Evolutionary conservation across 1,139 yeast species (phyloP), one percentile per base, ranked within the genome.

Genomic region (Meyerozyma sp.): DNA sequence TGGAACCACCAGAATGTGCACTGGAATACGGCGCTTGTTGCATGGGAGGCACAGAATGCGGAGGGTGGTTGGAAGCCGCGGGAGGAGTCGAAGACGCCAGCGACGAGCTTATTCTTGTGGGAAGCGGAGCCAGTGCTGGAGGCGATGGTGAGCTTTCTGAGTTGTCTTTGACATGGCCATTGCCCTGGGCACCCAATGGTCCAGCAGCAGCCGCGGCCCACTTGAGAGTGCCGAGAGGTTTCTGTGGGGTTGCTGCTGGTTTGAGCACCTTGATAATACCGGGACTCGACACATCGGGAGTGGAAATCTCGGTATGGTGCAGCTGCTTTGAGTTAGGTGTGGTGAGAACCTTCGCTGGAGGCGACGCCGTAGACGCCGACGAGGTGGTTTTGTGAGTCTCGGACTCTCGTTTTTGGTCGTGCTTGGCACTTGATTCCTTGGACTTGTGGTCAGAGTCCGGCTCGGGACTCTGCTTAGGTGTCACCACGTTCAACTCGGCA

Each of bases 201-300:
- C 35, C 79, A 5, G 82, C 81, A 2, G 84, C 86, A 1, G 87
- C 84, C 1, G 84, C 76, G 0, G 93, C 77, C 78, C 91, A 84
- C 53, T 82, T 82, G 50, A 82, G 65, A 45, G 79, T 84, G 13
- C 82, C 81, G 3, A 76, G 75, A 1, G 87, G 86, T 49, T 78
- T 79, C 9, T 79, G 67, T 9, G 89, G 89, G 6, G 84, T 73
- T 0, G 82, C 72, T 1, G 89, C 88, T 3, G 89, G 89, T 58
- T 81, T 82, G 44, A 82, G 65, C 1, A 81, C 77, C 44, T 78
- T 70, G 35, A 65, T 72, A 48, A 48, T 32, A 4, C 35, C 35
- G 10, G 35, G 35, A 16, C 35, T 32, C 5, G 35, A 32, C 10
- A 16, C 21, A 13, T 32, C 35, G 5, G 35, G 35, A 14, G 35